Conservation (phyloP, 441 rosid genomes). For the Pelargonium fulgidum region DNA sequence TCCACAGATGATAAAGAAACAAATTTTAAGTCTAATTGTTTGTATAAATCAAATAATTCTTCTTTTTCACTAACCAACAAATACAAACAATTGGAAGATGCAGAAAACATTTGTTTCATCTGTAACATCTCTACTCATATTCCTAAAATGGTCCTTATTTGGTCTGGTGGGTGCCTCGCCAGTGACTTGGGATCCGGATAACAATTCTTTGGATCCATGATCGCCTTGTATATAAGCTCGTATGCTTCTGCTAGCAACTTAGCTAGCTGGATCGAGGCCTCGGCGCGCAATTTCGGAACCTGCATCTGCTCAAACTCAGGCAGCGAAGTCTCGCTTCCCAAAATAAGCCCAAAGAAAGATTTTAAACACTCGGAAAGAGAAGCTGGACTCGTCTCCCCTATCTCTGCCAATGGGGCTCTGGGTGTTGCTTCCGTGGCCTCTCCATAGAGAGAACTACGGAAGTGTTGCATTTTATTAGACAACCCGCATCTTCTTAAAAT, state of each 20-base stretch:
- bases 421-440: conserved; percentile 12
- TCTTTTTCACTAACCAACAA: too few relatives aligned
- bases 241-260: conserved; percentile 71
- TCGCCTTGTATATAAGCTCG: conserved; percentile 59
- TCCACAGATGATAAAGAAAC: too few relatives aligned
- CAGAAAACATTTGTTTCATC: too few relatives aligned
- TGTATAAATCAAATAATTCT: too few relatives aligned
- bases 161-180: conserved; percentile 94
- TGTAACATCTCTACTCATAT: conserved; percentile 31
- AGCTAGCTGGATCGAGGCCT: conserved; percentile 61
- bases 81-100: too few relatives aligned
- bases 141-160: conserved; percentile 83
- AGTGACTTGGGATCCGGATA: conserved; percentile 76
- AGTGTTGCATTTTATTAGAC: conserved; percentile 58
- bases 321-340: conserved; percentile 79
- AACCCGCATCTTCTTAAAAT: conserved; percentile 66
- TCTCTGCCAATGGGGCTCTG: conserved; percentile 38
- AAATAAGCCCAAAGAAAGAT: conserved; percentile 73
- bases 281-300: conserved; percentile 85
- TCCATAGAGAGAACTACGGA: conserved; percentile 35
- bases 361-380: conserved; percentile 65
- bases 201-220: conserved; percentile 63
- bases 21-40: too few relatives aligned
- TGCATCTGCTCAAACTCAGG: conserved; percentile 92
- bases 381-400: conserved; percentile 59